Evolutionary conservation across 257 asterid genomes (phyloP).

Genomic region (Plantago elongata): DNA sequence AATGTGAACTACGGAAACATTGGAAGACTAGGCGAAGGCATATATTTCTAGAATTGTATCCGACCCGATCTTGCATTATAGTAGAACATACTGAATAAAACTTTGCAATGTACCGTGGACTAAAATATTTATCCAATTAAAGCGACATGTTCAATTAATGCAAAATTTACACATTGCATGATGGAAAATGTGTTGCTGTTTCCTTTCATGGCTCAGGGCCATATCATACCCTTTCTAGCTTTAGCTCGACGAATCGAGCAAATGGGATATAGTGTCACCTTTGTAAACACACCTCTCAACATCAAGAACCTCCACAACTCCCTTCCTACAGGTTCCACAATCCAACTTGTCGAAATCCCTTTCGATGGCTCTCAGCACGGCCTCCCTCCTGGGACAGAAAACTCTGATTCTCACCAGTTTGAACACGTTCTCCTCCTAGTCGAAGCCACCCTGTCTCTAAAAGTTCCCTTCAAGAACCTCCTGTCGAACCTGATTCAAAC

Average conservation of each 20-base stretch:
- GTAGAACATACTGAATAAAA: too few relatives aligned
- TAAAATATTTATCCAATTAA: too few relatives aligned
- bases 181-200: slow-evolving; percentile 22
- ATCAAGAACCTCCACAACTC: slow-evolving; percentile 38
- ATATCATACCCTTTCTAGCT: slow-evolving; percentile 21
- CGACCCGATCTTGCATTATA: too few relatives aligned
- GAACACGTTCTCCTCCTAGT: slow-evolving; percentile 34
- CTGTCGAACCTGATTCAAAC: slow-evolving; percentile 19
- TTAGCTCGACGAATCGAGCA: slow-evolving; percentile 18
- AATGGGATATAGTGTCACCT: slow-evolving; percentile 11
- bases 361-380: slow-evolving; percentile 44
- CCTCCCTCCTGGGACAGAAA: slow-evolving; percentile 49
- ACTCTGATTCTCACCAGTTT: slow-evolving; percentile 47
- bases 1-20: too few relatives aligned
- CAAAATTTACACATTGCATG: not conserved
- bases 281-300: slow-evolving; percentile 35
- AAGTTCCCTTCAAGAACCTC: slow-evolving; percentile 27
- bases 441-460: slow-evolving; percentile 29
- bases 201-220: slow-evolving; percentile 32
- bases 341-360: slow-evolving; percentile 42
- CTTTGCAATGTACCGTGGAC: too few relatives aligned
- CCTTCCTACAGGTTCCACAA: slow-evolving; percentile 31
- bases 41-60: too few relatives aligned
- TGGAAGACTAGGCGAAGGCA: too few relatives aligned
- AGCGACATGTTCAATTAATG: too few relatives aligned